Evolutionary conservation across 352 stramenopile genomes (phyloP).

Genomic region (Pythium apleroticum): DNA sequence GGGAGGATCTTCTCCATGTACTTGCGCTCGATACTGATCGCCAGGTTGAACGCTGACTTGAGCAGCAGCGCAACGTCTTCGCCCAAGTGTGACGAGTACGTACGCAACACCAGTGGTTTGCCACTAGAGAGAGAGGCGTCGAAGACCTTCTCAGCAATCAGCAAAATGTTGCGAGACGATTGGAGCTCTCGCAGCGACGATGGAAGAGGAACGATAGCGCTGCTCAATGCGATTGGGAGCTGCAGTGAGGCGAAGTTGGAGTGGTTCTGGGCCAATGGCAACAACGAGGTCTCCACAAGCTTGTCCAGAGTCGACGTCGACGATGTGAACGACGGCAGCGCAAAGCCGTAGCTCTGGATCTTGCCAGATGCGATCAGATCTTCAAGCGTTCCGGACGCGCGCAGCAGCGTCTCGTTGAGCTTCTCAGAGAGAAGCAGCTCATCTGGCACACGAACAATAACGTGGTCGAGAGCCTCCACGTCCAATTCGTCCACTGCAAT

Average conservation of each 20-base stretch:
- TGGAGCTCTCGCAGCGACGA: slow-evolving; percentile 40
- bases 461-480: slow-evolving; percentile 66
- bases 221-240: slow-evolving; percentile 46
- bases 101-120: slow-evolving; percentile 63
- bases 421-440: slow-evolving; percentile 32
- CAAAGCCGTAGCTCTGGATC: slow-evolving; percentile 70
- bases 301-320: slow-evolving; percentile 32
- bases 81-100: slow-evolving; percentile 37
- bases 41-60: slow-evolving; percentile 82
- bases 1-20: slow-evolving; percentile 67
- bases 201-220: slow-evolving; percentile 36
- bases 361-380: slow-evolving; percentile 39
- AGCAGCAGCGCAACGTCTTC: slow-evolving; percentile 72
- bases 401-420: slow-evolving; percentile 36
- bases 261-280: slow-evolving; percentile 41
- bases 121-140: slow-evolving; percentile 59
- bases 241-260: slow-evolving; percentile 65
- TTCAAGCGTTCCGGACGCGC: slow-evolving; percentile 41
- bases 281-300: slow-evolving; percentile 48
- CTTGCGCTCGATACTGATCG: slow-evolving; percentile 80
- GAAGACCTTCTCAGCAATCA: slow-evolving; percentile 66
- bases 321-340: slow-evolving; percentile 25
- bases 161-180: slow-evolving; percentile 44
- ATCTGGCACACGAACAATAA: slow-evolving; percentile 61
- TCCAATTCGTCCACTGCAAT: slow-evolving; percentile 49